phyloP scores from a whole-genome alignment of 352 stramenopile species.

The Phytopythium boreale region DNA sequence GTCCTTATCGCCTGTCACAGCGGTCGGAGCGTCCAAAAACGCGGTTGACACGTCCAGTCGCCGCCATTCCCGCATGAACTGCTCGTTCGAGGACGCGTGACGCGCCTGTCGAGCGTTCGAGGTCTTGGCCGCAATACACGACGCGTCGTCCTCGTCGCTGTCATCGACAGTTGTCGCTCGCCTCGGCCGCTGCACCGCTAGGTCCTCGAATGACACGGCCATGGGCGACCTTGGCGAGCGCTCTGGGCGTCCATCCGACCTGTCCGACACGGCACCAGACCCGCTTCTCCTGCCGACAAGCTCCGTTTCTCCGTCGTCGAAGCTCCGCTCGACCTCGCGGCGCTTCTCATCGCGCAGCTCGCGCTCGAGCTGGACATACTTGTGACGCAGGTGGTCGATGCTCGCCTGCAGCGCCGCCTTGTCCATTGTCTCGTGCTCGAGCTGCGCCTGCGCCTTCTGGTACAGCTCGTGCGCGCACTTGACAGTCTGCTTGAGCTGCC shows the following conservation, averaged over 20 bases:
- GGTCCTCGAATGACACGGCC: conserved; percentile 3
- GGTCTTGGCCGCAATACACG: background rate
- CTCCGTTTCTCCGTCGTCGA: conserved; percentile 17
- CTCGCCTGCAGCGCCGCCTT: conserved; percentile 38
- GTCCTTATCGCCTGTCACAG: too few species aligned
- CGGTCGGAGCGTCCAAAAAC: conserved; percentile 11
- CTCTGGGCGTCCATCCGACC: background rate
- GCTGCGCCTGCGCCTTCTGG: conserved; percentile 46
- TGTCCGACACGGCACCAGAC: background rate
- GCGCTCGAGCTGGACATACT: conserved; percentile 37
- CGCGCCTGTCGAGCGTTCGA: background rate
- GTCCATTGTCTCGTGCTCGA: conserved; percentile 51
- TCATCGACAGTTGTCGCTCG: background rate
- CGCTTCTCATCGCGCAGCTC: conserved; percentile 41
- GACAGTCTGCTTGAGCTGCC: conserved; percentile 47
- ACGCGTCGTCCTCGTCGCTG: background rate
- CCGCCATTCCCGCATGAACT: conserved; percentile 35
- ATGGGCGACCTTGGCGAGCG: background rate
- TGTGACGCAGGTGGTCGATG: conserved; percentile 32
- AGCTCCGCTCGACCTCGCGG: conserved; percentile 37
- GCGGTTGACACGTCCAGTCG: conserved; percentile 31
- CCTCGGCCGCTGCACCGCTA: background rate
- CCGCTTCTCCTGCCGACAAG: background rate
- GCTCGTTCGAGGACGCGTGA: conserved; percentile 3
- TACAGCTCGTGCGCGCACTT: conserved; percentile 62